These are phyloP conservation scores for Neurospora sp. DNA, from an alignment of 495 filamentous ascomycete genomes.

Conservation along the genomic window DNA sequence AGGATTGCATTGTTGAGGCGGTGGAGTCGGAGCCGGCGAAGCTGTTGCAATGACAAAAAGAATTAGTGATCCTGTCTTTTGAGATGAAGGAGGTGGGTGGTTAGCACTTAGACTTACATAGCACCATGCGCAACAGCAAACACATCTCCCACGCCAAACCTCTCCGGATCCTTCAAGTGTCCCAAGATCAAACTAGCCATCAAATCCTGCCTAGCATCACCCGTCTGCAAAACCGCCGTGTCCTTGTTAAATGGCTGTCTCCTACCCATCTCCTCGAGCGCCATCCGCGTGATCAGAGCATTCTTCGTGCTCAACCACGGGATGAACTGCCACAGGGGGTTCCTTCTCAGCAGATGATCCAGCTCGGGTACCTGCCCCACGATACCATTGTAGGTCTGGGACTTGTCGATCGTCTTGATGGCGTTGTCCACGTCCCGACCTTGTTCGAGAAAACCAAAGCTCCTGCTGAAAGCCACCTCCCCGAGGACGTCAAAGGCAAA, in stretches of 20 bases:
- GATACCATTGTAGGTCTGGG: constrained; percentile 45
- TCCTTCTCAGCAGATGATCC: constrained; percentile 36
- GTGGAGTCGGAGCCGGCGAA: constrained; percentile 57
- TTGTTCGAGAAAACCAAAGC: constrained; percentile 52
- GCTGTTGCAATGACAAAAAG: constrained; percentile 12
- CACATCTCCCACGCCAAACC: constrained; percentile 41
- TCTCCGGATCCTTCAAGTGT: constrained; percentile 35
- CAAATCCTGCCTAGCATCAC: constrained; percentile 32
- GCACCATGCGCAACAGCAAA: constrained; percentile 46
- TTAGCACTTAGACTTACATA: constrained; percentile 29
- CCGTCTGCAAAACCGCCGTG: constrained; percentile 27
- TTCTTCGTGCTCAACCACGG: constrained; percentile 37
- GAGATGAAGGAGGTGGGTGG: not conserved
- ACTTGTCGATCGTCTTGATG: constrained; percentile 43
- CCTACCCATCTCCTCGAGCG: constrained; percentile 36
- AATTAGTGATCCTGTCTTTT: not conserved
- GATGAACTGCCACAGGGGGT: constrained; percentile 38
- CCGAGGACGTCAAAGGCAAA: constrained; percentile 51
- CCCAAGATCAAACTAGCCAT: constrained; percentile 38
- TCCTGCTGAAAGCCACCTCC: constrained; percentile 54
- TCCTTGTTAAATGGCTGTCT: constrained; percentile 37
- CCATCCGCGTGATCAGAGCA: constrained; percentile 41
- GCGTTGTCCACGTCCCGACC: constrained; percentile 48
- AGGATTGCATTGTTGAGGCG: constrained; percentile 47
- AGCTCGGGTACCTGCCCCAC: constrained; percentile 42